These are phyloP conservation scores for Gracilariopsis chorda DNA, from an alignment of 23 red algal species.

Conservation along the genomic window DNA sequence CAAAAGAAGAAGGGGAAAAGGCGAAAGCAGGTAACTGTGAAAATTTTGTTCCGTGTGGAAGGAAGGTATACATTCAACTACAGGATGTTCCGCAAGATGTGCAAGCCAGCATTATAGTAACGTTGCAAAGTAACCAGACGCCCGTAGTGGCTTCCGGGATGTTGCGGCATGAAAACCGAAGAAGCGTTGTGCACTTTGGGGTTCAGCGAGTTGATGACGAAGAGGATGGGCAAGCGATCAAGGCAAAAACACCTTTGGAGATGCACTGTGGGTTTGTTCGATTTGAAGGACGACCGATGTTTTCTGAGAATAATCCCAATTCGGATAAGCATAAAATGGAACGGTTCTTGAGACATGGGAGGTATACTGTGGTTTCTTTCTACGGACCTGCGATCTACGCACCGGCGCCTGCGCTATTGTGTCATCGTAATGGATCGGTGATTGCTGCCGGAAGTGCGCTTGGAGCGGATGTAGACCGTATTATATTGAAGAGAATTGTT, in stretches of 20 bases:
- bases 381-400: constrained; percentile 87
- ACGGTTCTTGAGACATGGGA: constrained; percentile 62
- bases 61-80: constrained; percentile 33
- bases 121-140: background rate
- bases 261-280: constrained; percentile 87
- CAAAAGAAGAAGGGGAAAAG: constrained; percentile 7
- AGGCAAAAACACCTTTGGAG: constrained; percentile 43
- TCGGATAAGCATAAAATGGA: constrained; percentile 80
- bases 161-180: constrained; percentile 81
- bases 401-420: constrained; percentile 82
- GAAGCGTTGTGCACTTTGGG: constrained; percentile 87
- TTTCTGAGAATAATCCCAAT: constrained; percentile 75
- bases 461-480: constrained; percentile 81
- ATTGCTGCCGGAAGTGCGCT: constrained; percentile 74
- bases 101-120: background rate
- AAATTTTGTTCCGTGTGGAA: constrained; percentile 24
- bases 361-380: constrained; percentile 75
- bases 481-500: constrained; percentile 94
- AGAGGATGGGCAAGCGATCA: constrained; percentile 7
- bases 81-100: constrained; percentile 16
- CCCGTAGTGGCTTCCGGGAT: constrained; percentile 65
- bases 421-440: constrained; percentile 30
- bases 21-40: background rate
- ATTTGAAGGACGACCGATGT: constrained; percentile 68
- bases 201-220: constrained; percentile 63